These are phyloP conservation scores for Magnolia kwangsiensis DNA, from an alignment of 164 flowering plant genomes.

Conservation along the genomic window DNA sequence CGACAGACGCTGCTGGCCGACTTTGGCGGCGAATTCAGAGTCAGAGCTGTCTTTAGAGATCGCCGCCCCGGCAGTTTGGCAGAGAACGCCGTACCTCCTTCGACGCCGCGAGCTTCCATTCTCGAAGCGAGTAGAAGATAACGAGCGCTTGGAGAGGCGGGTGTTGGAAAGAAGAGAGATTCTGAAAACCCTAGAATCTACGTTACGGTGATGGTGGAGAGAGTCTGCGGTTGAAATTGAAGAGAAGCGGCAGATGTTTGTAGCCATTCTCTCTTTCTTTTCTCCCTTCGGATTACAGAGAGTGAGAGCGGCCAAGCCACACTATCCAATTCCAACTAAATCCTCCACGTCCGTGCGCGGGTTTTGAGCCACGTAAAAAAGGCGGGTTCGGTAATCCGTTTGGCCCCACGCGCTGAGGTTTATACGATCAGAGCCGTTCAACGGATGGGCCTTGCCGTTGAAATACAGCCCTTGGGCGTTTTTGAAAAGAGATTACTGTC, in stretches of 20 bases:
- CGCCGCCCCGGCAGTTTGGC: constrained; percentile 28
- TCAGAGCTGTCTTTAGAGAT: constrained; percentile 17
- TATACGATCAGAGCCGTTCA: too few relatives aligned
- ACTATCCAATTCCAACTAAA: neutral
- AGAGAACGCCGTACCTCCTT: constrained; percentile 5
- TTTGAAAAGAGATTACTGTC: too few relatives aligned
- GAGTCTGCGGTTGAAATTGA: neutral
- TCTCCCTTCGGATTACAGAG: neutral
- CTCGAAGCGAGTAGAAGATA: neutral
- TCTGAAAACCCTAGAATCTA: neutral
- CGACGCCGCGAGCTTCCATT: neutral
- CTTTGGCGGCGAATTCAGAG: constrained; percentile 5
- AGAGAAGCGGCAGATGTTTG: neutral
- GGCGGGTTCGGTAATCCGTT: neutral
- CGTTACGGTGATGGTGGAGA: neutral
- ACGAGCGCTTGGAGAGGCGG: neutral
- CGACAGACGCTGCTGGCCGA: constrained; percentile 41
- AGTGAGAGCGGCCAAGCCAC: neutral
- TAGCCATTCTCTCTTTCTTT: neutral
- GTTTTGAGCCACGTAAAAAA: neutral
- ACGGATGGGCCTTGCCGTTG: too few relatives aligned
- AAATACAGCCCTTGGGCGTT: too few relatives aligned
- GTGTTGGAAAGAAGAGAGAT: neutral
- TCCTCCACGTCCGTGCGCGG: neutral
- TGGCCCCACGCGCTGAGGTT: too few relatives aligned